Percentiles rank a stretch among this genome's conserved stretches.
phyloP scores from a whole-genome alignment of 2,329 filamentous ascomycete species.

The Arthrobotrys conoides region DNA sequence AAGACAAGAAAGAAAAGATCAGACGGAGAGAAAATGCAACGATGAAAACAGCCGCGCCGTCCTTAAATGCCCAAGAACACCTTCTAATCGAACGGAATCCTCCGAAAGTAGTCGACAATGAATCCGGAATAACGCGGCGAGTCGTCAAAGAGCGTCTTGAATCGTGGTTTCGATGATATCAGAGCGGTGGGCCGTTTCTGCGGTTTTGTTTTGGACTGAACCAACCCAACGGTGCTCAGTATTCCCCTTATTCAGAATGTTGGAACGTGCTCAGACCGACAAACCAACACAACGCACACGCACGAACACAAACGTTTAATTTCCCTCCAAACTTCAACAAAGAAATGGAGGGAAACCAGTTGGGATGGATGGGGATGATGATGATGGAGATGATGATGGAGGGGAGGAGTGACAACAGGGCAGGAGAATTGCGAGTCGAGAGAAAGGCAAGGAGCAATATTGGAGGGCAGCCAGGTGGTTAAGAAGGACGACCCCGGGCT shows the following conservation, averaged over 20 bases:
- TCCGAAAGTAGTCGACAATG: slow-evolving; percentile 37
- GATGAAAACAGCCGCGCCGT: slow-evolving; percentile 9
- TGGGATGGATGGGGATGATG: slow-evolving; percentile 27
- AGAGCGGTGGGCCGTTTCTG: slow-evolving; percentile 41
- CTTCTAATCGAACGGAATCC: slow-evolving; percentile 18
- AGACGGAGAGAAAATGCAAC: slow-evolving; percentile 20
- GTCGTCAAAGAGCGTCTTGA: slow-evolving; percentile 35
- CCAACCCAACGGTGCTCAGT: slow-evolving; percentile 37
- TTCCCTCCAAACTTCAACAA: slow-evolving; percentile 58
- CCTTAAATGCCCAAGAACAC: slow-evolving; percentile 20
- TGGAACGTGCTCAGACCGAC: slow-evolving; percentile 52
- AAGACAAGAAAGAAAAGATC: not conserved
- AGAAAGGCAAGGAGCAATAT: slow-evolving; percentile 37
- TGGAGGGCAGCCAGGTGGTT: slow-evolving; percentile 52
- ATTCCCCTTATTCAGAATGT: slow-evolving; percentile 49
- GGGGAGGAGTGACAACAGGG: slow-evolving; percentile 26
- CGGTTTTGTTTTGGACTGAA: slow-evolving; percentile 50
- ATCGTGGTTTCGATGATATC: slow-evolving; percentile 33
- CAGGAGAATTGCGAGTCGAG: slow-evolving; percentile 23
- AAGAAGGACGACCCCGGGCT: slow-evolving; percentile 50
- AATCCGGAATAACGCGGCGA: slow-evolving; percentile 46
- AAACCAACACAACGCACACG: slow-evolving; percentile 50
- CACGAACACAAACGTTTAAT: slow-evolving; percentile 26
- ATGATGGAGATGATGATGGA: slow-evolving; percentile 18
- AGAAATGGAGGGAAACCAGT: slow-evolving; percentile 52